Percentiles rank a stretch among this genome's conserved stretches.
Conservation (phyloP, 2,329 filamentous ascomycete species). For the Cadophora malorum region DNA sequence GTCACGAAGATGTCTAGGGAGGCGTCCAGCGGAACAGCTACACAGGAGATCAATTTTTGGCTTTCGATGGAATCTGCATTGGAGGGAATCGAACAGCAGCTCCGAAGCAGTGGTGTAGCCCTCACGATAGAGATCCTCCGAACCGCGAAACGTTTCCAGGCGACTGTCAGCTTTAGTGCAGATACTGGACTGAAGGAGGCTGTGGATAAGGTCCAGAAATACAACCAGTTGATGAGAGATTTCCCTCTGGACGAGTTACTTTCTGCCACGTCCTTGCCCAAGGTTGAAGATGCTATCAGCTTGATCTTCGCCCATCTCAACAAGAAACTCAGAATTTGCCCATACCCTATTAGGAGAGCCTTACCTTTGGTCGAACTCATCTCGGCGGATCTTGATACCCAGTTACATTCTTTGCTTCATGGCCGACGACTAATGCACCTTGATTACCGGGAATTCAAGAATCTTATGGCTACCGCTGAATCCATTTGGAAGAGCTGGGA, state of each 20-base stretch:
- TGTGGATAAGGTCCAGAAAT: slow-evolving; percentile 95
- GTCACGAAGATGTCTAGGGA: slow-evolving; percentile 96
- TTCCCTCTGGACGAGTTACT: slow-evolving; percentile 95
- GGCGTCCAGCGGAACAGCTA: slow-evolving; percentile 76
- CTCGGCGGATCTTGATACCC: slow-evolving; percentile 87
- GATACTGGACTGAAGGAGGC: slow-evolving; percentile 97
- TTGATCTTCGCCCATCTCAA: slow-evolving; percentile 95
- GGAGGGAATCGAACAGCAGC: slow-evolving; percentile 88
- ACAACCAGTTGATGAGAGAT: slow-evolving; percentile 98
- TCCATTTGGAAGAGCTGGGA: slow-evolving; percentile 94
- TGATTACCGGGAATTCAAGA: slow-evolving; percentile 88
- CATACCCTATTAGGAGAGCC: slow-evolving; percentile 91
- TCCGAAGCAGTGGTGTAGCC: slow-evolving; percentile 85
- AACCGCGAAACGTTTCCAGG: slow-evolving; percentile 97
- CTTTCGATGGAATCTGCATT: slow-evolving; percentile 93
- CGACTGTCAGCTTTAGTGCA: slow-evolving; percentile 93
- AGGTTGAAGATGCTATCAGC: slow-evolving; percentile 86
- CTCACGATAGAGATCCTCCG: slow-evolving; percentile 94
- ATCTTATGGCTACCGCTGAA: slow-evolving; percentile 82
- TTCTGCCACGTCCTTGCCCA: slow-evolving; percentile 86
- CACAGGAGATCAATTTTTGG: slow-evolving; percentile 99
- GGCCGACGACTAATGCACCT: slow-evolving; percentile 90
- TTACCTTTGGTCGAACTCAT: slow-evolving; percentile 96
- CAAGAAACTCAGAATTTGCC: slow-evolving; percentile 96
- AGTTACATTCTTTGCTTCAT: slow-evolving; percentile 83